Evolutionary conservation across 2,329 filamentous ascomycete genomes (phyloP).

Genomic region (Phialophora verrucosa): DNA sequence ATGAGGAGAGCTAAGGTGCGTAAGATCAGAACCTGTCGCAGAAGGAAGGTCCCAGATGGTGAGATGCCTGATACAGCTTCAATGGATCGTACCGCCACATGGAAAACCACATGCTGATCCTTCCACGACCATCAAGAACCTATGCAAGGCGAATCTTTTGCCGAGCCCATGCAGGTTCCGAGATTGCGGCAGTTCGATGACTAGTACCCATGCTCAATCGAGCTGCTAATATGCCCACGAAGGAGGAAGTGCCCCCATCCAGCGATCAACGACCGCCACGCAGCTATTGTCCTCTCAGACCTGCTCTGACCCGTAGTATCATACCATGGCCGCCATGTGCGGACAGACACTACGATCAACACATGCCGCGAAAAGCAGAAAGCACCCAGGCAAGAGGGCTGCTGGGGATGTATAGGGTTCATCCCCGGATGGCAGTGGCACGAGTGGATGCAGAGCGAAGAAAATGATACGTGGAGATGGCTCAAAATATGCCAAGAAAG

Average conservation of each 20-base stretch:
- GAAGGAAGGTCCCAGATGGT: background rate
- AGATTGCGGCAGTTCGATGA: background rate
- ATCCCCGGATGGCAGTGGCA: background rate
- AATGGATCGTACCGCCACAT: background rate
- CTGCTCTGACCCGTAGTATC: background rate
- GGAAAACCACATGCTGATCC: background rate
- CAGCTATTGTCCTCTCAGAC: too few species aligned
- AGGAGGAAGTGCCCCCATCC: too few species aligned
- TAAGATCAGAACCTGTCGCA: background rate
- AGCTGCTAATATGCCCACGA: too few species aligned
- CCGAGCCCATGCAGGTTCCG: background rate
- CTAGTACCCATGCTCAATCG: background rate
- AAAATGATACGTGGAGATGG: background rate
- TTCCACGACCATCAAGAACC: background rate
- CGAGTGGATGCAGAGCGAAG: background rate
- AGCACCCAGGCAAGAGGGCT: background rate
- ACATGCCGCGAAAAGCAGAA: background rate
- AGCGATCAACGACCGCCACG: too few species aligned
- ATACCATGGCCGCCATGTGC: background rate
- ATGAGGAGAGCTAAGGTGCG: background rate
- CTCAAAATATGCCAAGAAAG: background rate
- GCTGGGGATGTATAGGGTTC: background rate
- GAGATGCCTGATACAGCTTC: conserved; percentile 1
- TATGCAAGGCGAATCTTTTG: background rate
- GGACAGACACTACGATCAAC: background rate